A percentile compares a stretch with the other conserved stretches of the same genome.
phyloP scores from a whole-genome alignment of 1,284 basidiomycete genomes.

The Leccinum brunneo-olivaceum region DNA sequence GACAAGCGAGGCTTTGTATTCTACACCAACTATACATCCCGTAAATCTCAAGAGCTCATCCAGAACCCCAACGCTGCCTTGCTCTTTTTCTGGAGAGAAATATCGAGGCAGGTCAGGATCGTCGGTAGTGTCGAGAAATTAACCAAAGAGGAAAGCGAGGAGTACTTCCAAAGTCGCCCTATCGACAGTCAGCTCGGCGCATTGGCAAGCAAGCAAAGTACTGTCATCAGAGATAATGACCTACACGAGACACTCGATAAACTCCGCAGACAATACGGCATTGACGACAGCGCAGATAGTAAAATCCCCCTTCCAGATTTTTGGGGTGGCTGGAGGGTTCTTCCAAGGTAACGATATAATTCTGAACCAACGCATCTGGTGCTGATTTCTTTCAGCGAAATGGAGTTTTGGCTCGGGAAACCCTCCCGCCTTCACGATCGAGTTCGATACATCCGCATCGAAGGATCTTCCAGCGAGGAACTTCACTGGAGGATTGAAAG shows the following conservation, averaged over 20 bases:
- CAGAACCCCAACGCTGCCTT: slow-evolving; percentile 77
- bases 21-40: slow-evolving; percentile 92
- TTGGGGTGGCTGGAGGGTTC: slow-evolving; percentile 95
- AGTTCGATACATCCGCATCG: slow-evolving; percentile 67
- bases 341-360: slow-evolving; percentile 61
- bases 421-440: slow-evolving; percentile 88
- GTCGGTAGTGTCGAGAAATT: slow-evolving; percentile 83
- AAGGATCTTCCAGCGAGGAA: slow-evolving; percentile 41
- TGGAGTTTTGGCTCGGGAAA: slow-evolving; percentile 93
- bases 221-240: slow-evolving; percentile 65
- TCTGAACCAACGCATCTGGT: neutral
- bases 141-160: slow-evolving; percentile 62
- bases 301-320: slow-evolving; percentile 80
- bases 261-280: slow-evolving; percentile 56
- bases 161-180: slow-evolving; percentile 83
- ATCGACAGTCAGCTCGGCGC: slow-evolving; percentile 84
- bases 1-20: slow-evolving; percentile 87
- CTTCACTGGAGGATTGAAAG: slow-evolving; percentile 27
- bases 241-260: slow-evolving; percentile 59
- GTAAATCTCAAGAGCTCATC: slow-evolving; percentile 80
- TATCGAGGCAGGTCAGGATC: slow-evolving; percentile 78
- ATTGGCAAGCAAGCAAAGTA: slow-evolving; percentile 88
- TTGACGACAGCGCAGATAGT: slow-evolving; percentile 35
- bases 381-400: slow-evolving; percentile 37
- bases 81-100: slow-evolving; percentile 89